These are phyloP conservation scores for Chlamydomonas schloesseri DNA, from an alignment of 139 green algal genomes.

Conservation along the genomic window DNA sequence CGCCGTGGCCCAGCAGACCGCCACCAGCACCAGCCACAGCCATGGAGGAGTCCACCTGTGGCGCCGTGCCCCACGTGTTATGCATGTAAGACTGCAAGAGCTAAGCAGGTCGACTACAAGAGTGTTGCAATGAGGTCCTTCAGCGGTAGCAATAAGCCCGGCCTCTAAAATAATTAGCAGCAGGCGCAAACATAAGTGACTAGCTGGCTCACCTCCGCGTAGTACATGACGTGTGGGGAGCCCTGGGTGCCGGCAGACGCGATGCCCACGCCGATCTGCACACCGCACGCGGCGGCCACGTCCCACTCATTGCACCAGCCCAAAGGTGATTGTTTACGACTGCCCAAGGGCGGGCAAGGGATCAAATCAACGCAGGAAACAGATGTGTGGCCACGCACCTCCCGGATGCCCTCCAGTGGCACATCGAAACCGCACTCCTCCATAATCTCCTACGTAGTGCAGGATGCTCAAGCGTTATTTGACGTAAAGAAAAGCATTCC, in stretches of 20 bases:
- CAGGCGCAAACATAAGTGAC: no score
- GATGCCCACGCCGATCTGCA: conserved; percentile 14
- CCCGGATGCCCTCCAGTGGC: conserved; percentile 51
- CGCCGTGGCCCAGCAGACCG: conserved; percentile 71
- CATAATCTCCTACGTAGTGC: conserved; percentile 42
- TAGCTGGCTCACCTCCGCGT: conserved; percentile 52
- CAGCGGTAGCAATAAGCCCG: no score
- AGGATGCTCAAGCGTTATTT: not conserved
- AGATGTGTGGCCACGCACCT: conserved; percentile 65
- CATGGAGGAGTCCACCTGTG: conserved; percentile 79
- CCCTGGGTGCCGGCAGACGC: conserved; percentile 68
- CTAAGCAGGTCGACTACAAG: no score
- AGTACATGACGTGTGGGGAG: conserved; percentile 74
- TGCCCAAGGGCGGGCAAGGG: no score
- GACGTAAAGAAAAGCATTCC: no score
- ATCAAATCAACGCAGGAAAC: no score
- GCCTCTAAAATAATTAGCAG: no score
- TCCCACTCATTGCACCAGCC: not conserved
- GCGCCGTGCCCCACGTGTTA: not conserved
- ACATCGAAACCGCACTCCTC: conserved; percentile 77
- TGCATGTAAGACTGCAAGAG: no score
- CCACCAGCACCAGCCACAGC: conserved; percentile 56
- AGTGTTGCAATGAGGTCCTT: no score
- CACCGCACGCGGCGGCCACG: no score
- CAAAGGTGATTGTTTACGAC: no score